Evolutionary conservation across 2,329 filamentous ascomycete species (phyloP), one percentile per base, ranked within the genome.

Genomic region (Fusarium sublunatum): DNA sequence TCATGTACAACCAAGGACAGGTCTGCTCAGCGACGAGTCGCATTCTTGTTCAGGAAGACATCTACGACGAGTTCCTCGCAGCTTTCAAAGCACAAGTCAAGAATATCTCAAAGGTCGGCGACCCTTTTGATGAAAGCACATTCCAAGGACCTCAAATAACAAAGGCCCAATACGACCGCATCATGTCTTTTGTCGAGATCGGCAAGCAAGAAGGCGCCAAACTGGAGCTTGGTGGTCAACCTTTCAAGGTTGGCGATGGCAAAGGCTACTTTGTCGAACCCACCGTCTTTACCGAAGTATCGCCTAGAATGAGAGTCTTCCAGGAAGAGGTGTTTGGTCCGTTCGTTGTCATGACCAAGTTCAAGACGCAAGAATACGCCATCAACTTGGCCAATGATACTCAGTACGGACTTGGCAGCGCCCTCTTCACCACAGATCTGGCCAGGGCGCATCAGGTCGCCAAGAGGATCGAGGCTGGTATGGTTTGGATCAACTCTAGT

Each of bases 131-230:
- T 6, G 84, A 89, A 64, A 80, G 79, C 34, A 91, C 89, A 1
- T 90, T 88, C 78, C 90, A 92, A 71, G 91, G 91, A 1, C 91
- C 91, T 0, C 90, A 92, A 70, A 85, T 92, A 41, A 89, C 88
- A 6, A 88, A 88, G 72, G 75, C 80, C 7, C 90, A 93, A 72
- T 90, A 89, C 68, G 88, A 92, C 46, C 82, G 86, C 35, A 83
- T 94, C 3, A 79, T 93, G 26, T 82, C 81, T 1, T 94, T 89
- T 73, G 86, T 93, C 40, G 85, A 92, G 52, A 72, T 82, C 6
- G 91, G 89, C 15, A 90, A 90, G 70, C 81, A 81, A 5, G 88
- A 91, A 71, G 90, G 90, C n/a, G 88, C 89, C 1, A 90, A 81
- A 6, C 79, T 93, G 1, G 78, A 84, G 19, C 75, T 82, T 2